Conservation (phyloP, 163 green algal genomes). For the Coccomyxa subellipsoidea region DNA sequence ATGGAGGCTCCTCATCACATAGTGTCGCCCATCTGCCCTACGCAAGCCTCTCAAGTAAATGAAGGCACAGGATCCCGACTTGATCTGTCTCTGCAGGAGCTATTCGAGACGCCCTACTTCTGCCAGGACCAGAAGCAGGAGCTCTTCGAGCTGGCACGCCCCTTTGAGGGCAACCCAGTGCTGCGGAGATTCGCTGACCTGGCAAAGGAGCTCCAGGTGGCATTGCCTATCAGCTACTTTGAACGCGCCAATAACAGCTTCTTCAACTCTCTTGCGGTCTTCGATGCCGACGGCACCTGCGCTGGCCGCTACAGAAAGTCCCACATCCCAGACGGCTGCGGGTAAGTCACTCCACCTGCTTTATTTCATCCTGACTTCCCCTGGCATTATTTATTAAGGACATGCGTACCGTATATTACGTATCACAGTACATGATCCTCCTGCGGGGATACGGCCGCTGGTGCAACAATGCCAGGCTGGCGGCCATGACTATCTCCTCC, state of each 20-base stretch:
- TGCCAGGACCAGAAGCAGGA: constrained; percentile 68
- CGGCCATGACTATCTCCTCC: too few relatives aligned
- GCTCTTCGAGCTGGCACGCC: constrained; percentile 46
- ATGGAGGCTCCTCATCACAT: background rate
- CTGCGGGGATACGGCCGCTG: too few relatives aligned
- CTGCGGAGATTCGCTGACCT: constrained; percentile 51
- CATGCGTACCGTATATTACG: too few relatives aligned
- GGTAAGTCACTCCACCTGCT: constrained; percentile 24
- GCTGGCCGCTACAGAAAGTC: constrained; percentile 79
- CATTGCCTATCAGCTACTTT: constrained; percentile 78
- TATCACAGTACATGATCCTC: too few relatives aligned
- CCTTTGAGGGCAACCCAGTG: constrained; percentile 41
- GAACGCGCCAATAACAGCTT: constrained; percentile 60
- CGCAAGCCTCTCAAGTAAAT: background rate
- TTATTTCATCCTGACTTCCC: too few relatives aligned
- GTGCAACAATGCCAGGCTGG: too few relatives aligned
- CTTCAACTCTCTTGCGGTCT: constrained; percentile 78
- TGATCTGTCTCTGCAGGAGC: constrained; percentile 45
- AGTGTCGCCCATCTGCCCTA: background rate
- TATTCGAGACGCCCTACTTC: constrained; percentile 74
- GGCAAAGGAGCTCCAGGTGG: constrained; percentile 65
- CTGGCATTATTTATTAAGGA: too few relatives aligned
- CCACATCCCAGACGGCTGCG: constrained; percentile 83
- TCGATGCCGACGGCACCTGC: constrained; percentile 71
- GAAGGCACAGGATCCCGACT: background rate